Percentiles rank a stretch among this genome's conserved stretches.
Evolutionary conservation across 129 eudicot genomes (phyloP).

Genomic region (Oenanthe sinensis): DNA sequence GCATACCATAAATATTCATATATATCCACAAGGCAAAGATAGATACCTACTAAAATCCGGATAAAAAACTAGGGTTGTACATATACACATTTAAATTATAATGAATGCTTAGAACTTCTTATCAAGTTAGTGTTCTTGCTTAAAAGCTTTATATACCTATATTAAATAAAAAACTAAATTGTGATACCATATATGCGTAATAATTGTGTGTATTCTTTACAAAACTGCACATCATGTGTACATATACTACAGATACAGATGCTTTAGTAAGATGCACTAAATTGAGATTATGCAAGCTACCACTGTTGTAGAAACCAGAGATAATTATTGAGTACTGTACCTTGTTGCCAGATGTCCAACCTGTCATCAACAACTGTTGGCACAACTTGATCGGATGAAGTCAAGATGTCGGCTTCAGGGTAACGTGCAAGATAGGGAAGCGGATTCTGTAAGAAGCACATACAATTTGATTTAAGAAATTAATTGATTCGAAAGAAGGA

Average conservation of each 20-base stretch:
- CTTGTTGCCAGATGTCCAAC: slow-evolving; percentile 87
- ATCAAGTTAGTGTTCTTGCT: background rate
- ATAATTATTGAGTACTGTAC: slow-evolving; percentile 19
- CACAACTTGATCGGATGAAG: slow-evolving; percentile 89
- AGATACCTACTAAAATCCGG: background rate
- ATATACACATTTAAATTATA: background rate
- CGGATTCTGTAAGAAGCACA: slow-evolving; percentile 62
- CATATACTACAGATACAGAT: background rate
- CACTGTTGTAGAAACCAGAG: background rate
- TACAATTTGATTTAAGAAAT: background rate
- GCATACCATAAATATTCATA: background rate
- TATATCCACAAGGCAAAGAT: background rate
- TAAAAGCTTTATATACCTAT: background rate
- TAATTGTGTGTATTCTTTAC: background rate
- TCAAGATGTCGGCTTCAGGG: slow-evolving; percentile 93
- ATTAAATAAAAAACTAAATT: background rate
- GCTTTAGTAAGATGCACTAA: background rate
- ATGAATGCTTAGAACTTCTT: background rate
- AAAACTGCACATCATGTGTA: background rate
- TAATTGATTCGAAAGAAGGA: background rate
- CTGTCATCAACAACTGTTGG: slow-evolving; percentile 90
- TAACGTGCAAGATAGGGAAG: slow-evolving; percentile 91
- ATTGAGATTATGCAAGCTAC: background rate
- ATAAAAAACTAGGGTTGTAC: background rate
- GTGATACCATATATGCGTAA: background rate